A percentile compares a stretch with the other conserved stretches of the same genome.
phyloP scores from a whole-genome alignment of 2,329 filamentous ascomycete genomes.

The Stagonosporopsis vannaccii region DNA sequence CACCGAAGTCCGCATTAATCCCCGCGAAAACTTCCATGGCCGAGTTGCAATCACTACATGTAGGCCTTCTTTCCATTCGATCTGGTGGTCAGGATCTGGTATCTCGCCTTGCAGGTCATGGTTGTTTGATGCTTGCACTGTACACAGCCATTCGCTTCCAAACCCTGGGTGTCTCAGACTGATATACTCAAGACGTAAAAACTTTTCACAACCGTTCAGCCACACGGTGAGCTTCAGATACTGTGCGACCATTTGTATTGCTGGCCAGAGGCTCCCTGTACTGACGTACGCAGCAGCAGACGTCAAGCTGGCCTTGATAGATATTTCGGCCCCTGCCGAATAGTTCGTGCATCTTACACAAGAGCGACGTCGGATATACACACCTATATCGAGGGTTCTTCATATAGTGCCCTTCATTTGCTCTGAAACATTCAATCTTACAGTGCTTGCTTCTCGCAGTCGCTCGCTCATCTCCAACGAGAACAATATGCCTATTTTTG shows the following conservation, averaged over 20 bases:
- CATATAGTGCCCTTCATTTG: neutral
- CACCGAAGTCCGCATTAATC: conserved; percentile 10
- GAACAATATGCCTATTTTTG: conserved; percentile 14
- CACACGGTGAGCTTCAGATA: conserved; percentile 31
- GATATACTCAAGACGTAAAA: conserved; percentile 15
- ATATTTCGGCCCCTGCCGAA: conserved; percentile 12
- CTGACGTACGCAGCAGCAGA: conserved; percentile 26
- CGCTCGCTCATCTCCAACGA: neutral
- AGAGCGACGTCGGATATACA: neutral
- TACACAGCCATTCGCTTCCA: conserved; percentile 26
- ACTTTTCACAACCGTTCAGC: conserved; percentile 25
- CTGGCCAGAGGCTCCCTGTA: conserved; percentile 20
- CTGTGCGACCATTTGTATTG: conserved; percentile 13
- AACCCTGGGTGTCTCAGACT: conserved; percentile 37
- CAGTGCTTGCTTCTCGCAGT: conserved; percentile 1
- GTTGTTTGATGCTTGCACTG: conserved; percentile 6
- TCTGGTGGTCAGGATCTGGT: conserved; percentile 1
- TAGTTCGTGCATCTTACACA: neutral
- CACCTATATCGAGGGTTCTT: too few species aligned
- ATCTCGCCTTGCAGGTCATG: neutral
- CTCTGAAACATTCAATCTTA: conserved; percentile 25
- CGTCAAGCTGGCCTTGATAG: conserved; percentile 18
- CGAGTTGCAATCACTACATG: neutral
- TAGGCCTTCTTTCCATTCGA: neutral
- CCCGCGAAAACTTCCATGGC: conserved; percentile 3